Evolutionary conservation across 352 stramenopile species (phyloP), one percentile per base, ranked within the genome.

Genomic region (Pythium volutum): DNA sequence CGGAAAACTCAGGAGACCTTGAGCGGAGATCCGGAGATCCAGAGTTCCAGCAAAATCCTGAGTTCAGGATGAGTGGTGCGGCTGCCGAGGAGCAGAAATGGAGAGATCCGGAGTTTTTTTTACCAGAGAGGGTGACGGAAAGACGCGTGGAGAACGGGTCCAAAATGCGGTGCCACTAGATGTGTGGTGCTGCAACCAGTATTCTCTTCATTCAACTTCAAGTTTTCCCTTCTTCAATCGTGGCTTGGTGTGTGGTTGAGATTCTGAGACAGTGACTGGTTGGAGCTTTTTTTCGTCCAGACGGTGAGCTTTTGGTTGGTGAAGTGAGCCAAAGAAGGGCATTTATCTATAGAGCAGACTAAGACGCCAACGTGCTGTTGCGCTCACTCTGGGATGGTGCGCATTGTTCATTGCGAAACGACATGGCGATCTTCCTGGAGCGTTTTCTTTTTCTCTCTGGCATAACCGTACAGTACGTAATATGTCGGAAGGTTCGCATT

Each of bases 1-100:
- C n/a, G n/a, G n/a, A n/a, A 20, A 22, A 38, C 42, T 54, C 33
- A 39, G 55, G 42, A 62, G 9, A 18, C 42, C 53, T 36, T 10
- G 39, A 59, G 31, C n/a, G n/a, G n/a, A n/a, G n/a, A 23, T 59
- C 50, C 20, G 48, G 48, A 55, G 16, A 47, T 50, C 43, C 23
- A 49, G 20, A 49, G 38, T 14, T 45, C 38, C 38, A 14, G 38
- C n/a, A n/a, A n/a, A n/a, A n/a, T n/a, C n/a, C n/a, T n/a, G n/a
- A n/a, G n/a, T n/a, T n/a, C n/a, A n/a, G n/a, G 46, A 23, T 20
- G 46, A 38, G 20, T 26, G 48, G n/a, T n/a, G n/a, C n/a, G n/a
- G n/a, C n/a, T n/a, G n/a, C n/a, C n/a, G n/a, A n/a, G n/a, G n/a
- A 33, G 16, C 3, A 22, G 49, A 18, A 6, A 45, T 55, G 14